Percentiles rank a stretch among this genome's conserved stretches.
Conservation (phyloP, 495 filamentous ascomycete genomes). For the Tuber umbilicatum region DNA sequence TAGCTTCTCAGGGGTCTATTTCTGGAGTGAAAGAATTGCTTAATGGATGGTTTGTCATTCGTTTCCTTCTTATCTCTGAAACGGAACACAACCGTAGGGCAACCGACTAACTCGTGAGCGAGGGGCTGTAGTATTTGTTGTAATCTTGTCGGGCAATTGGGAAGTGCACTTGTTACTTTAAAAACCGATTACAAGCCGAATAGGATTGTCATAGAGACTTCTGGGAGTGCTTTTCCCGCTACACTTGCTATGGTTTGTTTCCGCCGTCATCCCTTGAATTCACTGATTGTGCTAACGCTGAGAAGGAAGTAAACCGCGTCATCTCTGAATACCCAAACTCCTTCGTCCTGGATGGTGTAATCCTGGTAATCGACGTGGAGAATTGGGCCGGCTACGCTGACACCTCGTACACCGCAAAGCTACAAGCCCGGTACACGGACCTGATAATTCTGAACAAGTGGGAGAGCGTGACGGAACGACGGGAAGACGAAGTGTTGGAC, state of each 20-base stretch:
- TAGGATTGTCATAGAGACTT: slow-evolving; percentile 89
- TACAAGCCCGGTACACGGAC: slow-evolving; percentile 87
- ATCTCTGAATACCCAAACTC: slow-evolving; percentile 54
- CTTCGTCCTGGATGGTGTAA: slow-evolving; percentile 80
- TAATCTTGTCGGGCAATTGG: slow-evolving; percentile 87
- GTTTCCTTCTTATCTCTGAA: not conserved
- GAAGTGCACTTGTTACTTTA: slow-evolving; percentile 69
- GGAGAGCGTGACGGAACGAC: slow-evolving; percentile 64
- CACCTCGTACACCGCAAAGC: slow-evolving; percentile 71
- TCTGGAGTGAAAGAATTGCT: slow-evolving; percentile 86
- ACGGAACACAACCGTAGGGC: not conserved
- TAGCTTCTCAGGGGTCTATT: slow-evolving; percentile 72
- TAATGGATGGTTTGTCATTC: slow-evolving; percentile 60
- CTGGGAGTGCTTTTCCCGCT: slow-evolving; percentile 78
- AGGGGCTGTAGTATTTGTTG: slow-evolving; percentile 64
- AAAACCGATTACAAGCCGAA: slow-evolving; percentile 56
- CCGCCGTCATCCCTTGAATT: not conserved
- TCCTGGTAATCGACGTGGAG: slow-evolving; percentile 91
- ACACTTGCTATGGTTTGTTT: slow-evolving; percentile 67
- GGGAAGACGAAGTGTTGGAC: slow-evolving; percentile 76
- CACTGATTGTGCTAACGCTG: slow-evolving; percentile 22
- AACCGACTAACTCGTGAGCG: slow-evolving; percentile 5
- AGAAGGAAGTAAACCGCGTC: slow-evolving; percentile 63
- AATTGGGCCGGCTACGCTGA: slow-evolving; percentile 96
- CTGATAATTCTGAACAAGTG: slow-evolving; percentile 94